Conservation (phyloP, 1,284 basidiomycete species). For the Baeospora myosura region DNA sequence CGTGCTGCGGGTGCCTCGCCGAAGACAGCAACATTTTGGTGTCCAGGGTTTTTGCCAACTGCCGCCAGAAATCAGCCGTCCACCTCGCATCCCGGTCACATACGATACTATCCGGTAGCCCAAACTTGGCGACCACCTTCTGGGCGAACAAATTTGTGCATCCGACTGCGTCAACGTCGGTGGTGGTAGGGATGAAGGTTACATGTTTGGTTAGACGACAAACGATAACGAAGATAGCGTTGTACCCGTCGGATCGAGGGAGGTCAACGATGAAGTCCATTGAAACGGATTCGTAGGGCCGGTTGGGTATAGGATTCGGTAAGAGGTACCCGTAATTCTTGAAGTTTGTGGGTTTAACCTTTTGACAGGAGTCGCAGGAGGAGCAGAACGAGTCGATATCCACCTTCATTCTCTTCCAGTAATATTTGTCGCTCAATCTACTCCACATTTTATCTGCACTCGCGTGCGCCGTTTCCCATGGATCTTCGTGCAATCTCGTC, state of each 20-base stretch:
- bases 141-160: background rate
- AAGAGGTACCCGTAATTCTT: background rate
- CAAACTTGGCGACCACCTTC: background rate
- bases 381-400: background rate
- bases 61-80: background rate
- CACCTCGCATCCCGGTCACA: background rate
- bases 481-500: background rate
- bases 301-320: background rate
- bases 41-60: background rate
- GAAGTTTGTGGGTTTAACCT: background rate
- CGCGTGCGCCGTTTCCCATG: background rate
- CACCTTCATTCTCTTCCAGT: background rate
- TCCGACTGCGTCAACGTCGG: background rate
- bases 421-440: background rate
- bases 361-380: too few relatives aligned
- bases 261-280: slow-evolving; percentile 1
- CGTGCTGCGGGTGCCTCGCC: background rate
- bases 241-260: background rate
- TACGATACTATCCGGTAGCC: background rate
- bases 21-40: background rate
- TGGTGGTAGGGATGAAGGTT: background rate
- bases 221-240: background rate
- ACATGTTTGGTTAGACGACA: too few relatives aligned
- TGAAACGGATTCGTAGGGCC: background rate
- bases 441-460: background rate